Conservation (phyloP, 768 basidiomycete species). For the Nevesoporus exiguus region DNA sequence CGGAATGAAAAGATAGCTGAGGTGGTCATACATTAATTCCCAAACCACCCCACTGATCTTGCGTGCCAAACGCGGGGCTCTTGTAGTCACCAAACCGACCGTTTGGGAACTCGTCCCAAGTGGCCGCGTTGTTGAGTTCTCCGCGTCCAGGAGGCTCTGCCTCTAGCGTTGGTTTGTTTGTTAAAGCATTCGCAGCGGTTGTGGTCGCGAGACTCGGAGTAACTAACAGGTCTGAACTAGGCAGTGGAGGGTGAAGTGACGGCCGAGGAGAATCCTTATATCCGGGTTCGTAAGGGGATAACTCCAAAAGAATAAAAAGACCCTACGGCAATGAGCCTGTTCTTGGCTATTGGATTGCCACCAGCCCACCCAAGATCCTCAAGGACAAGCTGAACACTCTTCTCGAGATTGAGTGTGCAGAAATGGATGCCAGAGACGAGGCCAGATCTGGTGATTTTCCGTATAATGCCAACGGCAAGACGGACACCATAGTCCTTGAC, state of each 20-base stretch:
- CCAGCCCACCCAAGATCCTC: conserved; percentile 76
- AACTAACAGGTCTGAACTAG: conserved; percentile 43
- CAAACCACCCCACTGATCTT: conserved; percentile 74
- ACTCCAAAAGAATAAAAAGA: conserved; percentile 9
- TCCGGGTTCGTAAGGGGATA: conserved; percentile 1
- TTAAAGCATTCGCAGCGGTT: conserved; percentile 55
- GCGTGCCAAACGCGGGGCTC: conserved; percentile 89
- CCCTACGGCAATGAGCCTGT: conserved; percentile 65
- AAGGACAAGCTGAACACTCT: conserved; percentile 84
- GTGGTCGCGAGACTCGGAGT: conserved; percentile 64
- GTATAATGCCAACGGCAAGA: conserved; percentile 80
- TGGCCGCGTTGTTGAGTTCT: conserved; percentile 71
- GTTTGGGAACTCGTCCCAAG: conserved; percentile 97
- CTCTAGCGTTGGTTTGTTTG: conserved; percentile 46
- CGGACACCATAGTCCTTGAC: conserved; percentile 94
- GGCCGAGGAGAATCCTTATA: conserved; percentile 41
- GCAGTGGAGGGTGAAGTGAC: conserved; percentile 27
- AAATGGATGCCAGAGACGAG: conserved; percentile 80
- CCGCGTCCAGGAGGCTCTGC: conserved; percentile 59
- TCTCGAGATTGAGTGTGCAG: conserved; percentile 96
- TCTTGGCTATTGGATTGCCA: conserved; percentile 40
- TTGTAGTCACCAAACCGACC: conserved; percentile 97
- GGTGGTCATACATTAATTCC: conserved; percentile 48
- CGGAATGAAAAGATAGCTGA: neutral
- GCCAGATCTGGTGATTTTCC: conserved; percentile 50